Conservation (phyloP, 768 basidiomycete species). For the Galerina sulciceps region DNA sequence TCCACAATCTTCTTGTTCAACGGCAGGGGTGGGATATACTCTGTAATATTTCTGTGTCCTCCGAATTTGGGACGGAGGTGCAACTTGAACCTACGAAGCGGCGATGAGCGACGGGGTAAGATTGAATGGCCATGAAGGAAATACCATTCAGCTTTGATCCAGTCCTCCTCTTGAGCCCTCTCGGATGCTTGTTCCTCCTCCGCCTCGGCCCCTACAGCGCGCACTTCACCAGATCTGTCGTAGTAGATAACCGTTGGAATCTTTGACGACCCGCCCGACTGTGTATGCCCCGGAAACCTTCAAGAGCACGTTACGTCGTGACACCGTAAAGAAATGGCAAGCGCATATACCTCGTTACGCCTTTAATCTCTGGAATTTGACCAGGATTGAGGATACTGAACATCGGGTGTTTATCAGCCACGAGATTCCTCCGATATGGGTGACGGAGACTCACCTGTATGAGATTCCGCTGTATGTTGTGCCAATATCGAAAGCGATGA, state of each 20-base stretch:
- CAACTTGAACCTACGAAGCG: constrained; percentile 34
- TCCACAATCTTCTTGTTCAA: constrained; percentile 28
- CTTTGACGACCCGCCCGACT: constrained; percentile 45
- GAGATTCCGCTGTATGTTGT: constrained; percentile 24
- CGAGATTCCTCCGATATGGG: background rate
- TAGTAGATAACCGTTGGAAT: constrained; percentile 41
- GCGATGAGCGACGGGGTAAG: background rate
- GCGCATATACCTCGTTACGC: constrained; percentile 38
- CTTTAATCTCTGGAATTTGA: constrained; percentile 37
- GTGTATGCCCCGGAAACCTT: constrained; percentile 53
- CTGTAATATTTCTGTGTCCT: constrained; percentile 14
- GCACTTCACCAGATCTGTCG: constrained; percentile 38
- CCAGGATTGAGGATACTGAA: constrained; percentile 40
- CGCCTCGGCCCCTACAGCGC: constrained; percentile 54
- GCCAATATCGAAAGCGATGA: constrained; percentile 23
- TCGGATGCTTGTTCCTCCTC: constrained; percentile 40
- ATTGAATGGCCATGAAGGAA: constrained; percentile 2
- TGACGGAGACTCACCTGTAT: constrained; percentile 10
- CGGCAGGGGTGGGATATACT: constrained; percentile 38
- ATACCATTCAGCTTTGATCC: constrained; percentile 54
- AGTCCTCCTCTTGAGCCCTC: constrained; percentile 44
- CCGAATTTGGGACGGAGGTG: constrained; percentile 34
- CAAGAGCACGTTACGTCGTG: background rate
- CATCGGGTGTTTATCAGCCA: background rate
- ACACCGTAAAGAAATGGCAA: background rate